Percentiles rank a stretch among this genome's conserved stretches.
These are phyloP conservation scores for Botrytis medusae DNA, from an alignment of 2,329 filamentous ascomycete species.

Conservation along the genomic window DNA sequence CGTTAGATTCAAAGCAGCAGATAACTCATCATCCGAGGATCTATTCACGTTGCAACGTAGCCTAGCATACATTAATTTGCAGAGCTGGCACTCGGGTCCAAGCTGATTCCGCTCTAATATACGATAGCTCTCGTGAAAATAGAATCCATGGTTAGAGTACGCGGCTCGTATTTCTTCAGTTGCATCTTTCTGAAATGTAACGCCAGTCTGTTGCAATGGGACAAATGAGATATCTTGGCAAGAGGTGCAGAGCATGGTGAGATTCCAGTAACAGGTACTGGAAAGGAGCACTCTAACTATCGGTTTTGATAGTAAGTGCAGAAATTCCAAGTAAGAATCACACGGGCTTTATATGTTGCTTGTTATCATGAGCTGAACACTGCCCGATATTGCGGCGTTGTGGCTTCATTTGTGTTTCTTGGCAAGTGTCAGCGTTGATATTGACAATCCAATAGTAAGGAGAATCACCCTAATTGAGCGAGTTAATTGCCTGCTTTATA, in stretches of 20 bases:
- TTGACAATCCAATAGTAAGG: neutral
- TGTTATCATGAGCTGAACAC: neutral
- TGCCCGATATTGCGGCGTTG: neutral
- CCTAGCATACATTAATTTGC: neutral
- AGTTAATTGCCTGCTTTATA: neutral
- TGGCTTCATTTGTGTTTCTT: neutral
- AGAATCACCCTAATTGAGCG: neutral
- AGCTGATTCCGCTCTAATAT: neutral
- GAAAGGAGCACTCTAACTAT: fast-evolving
- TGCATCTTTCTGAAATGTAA: neutral
- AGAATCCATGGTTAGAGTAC: neutral
- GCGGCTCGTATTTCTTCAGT: neutral
- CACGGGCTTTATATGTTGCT: neutral
- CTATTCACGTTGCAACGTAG: neutral
- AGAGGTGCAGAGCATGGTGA: neutral
- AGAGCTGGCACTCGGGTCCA: neutral
- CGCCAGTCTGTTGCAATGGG: neutral
- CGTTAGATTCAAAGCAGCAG: neutral
- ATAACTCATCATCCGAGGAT: neutral
- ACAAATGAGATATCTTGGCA: neutral
- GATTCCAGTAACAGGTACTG: too few relatives aligned
- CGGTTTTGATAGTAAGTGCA: too few relatives aligned
- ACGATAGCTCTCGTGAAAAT: neutral
- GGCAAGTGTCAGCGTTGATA: neutral
- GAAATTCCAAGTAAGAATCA: neutral